Evolutionary conservation across 2,329 filamentous ascomycete species (phyloP).

Genomic region (Sporothrix sp.): DNA sequence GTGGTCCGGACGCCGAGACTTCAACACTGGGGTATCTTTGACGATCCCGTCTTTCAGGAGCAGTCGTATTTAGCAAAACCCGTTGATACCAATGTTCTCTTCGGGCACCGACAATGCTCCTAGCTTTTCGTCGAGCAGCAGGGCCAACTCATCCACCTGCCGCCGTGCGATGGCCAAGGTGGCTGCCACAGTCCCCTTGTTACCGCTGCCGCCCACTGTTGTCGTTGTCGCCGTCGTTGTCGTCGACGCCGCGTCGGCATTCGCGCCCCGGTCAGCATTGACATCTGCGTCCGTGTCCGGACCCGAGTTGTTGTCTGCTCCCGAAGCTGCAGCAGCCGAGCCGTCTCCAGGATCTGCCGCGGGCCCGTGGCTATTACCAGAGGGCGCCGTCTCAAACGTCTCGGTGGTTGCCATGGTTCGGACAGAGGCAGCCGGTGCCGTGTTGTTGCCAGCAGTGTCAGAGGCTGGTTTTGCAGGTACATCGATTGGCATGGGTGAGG

Average conservation of each 20-base stretch:
- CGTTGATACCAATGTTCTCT: slow-evolving; percentile 35
- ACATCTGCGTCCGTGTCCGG: background rate
- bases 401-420: slow-evolving; percentile 4
- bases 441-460: background rate
- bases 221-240: slow-evolving; percentile 25
- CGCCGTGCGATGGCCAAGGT: slow-evolving; percentile 43
- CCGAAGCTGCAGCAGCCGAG: background rate
- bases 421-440: background rate
- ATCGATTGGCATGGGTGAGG: background rate
- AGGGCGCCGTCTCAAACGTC: slow-evolving; percentile 4
- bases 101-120: slow-evolving; percentile 43
- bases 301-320: no score
- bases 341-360: background rate
- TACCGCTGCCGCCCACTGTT: slow-evolving; percentile 34
- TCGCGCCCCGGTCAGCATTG: background rate
- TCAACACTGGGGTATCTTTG: no score
- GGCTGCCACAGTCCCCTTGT: slow-evolving; percentile 29
- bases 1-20: no score
- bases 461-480: background rate
- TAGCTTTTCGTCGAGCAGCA: slow-evolving; percentile 52
- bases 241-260: slow-evolving; percentile 11
- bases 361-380: background rate
- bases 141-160: slow-evolving; percentile 49
- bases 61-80: slow-evolving; percentile 16
- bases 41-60: no score